These are phyloP conservation scores for Aspergillus bertholletiae DNA, from an alignment of 495 filamentous ascomycete genomes.

Conservation along the genomic window DNA sequence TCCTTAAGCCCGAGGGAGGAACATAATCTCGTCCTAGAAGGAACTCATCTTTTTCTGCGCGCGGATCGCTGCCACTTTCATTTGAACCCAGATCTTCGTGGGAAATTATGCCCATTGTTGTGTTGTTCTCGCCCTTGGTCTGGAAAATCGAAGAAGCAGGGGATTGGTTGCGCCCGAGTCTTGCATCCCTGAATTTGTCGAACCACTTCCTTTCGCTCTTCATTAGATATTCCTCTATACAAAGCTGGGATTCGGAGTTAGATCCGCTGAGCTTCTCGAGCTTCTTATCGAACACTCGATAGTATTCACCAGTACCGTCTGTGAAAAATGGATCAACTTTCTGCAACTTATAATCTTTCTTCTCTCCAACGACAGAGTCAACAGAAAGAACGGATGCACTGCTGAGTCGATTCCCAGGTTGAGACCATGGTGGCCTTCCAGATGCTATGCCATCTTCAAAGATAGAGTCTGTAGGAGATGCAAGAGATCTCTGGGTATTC, in stretches of 20 bases:
- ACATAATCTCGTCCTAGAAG: slow-evolving; percentile 61
- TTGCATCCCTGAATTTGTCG: slow-evolving; percentile 57
- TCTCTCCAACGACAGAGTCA: slow-evolving; percentile 56
- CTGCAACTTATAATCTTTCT: slow-evolving; percentile 62
- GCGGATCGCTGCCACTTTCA: slow-evolving; percentile 31
- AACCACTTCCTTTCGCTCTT: slow-evolving; percentile 74
- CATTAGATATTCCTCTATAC: slow-evolving; percentile 64
- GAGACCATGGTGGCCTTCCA: slow-evolving; percentile 27
- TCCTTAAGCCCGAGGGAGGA: slow-evolving; percentile 62
- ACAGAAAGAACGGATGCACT: slow-evolving; percentile 47
- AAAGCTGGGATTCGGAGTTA: slow-evolving; percentile 57
- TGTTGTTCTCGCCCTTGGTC: slow-evolving; percentile 26
- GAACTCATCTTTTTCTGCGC: slow-evolving; percentile 48
- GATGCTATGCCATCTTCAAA: slow-evolving; percentile 38
- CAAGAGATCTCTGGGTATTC: slow-evolving; percentile 16
- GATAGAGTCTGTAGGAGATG: slow-evolving; percentile 33
- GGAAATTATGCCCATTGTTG: slow-evolving; percentile 33
- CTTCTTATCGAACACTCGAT: slow-evolving; percentile 55
- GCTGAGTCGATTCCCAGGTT: slow-evolving; percentile 37
- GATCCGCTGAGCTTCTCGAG: slow-evolving; percentile 54
- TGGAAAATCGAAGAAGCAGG: slow-evolving; percentile 41
- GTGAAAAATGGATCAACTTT: slow-evolving; percentile 71
- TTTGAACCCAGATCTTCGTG: slow-evolving; percentile 36
- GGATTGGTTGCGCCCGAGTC: slow-evolving; percentile 45
- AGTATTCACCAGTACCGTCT: slow-evolving; percentile 62